Evolutionary conservation across 2,329 filamentous ascomycete species (phyloP).

Genomic region (Onygena corvina): DNA sequence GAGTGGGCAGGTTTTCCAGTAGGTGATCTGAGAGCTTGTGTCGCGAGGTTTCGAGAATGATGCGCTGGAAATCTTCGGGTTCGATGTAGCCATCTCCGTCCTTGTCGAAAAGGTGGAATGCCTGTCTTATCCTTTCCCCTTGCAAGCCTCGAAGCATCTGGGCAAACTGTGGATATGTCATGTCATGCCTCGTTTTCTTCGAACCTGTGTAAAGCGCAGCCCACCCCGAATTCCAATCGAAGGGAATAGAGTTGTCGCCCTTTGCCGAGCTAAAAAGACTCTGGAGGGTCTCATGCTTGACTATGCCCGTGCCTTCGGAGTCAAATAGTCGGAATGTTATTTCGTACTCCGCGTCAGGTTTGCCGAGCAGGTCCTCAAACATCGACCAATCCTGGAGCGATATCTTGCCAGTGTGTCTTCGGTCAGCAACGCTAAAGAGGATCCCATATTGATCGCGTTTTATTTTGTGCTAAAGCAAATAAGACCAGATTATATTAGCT

Average conservation of each 20-base stretch:
- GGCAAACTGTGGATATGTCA: conserved; percentile 93
- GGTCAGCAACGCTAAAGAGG: conserved; percentile 83
- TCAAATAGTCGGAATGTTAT: conserved; percentile 97
- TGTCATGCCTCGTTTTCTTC: conserved; percentile 73
- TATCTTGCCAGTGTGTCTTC: conserved; percentile 59
- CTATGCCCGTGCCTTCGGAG: conserved; percentile 64
- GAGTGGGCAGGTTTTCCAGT: conserved; percentile 74
- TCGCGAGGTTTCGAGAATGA: conserved; percentile 80
- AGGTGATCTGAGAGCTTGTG: conserved; percentile 98
- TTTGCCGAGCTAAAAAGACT: conserved; percentile 79
- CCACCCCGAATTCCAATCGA: conserved; percentile 97
- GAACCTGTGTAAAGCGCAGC: conserved; percentile 84
- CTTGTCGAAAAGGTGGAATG: conserved; percentile 83
- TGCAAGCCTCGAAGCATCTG: conserved; percentile 96
- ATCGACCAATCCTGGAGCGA: conserved; percentile 76
- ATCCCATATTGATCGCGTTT: conserved; percentile 89
- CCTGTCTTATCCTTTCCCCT: conserved; percentile 89
- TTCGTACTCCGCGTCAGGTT: conserved; percentile 96
- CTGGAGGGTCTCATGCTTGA: conserved; percentile 84
- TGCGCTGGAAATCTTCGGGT: conserved; percentile 89
- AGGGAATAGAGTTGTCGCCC: conserved; percentile 70
- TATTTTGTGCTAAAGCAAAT: conserved; percentile 71
- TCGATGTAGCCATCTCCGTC: conserved; percentile 91
- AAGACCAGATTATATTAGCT: conserved; percentile 10
- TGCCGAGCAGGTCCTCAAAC: conserved; percentile 86